These are phyloP conservation scores for Cladobotryum protrusum DNA, from an alignment of 2,329 filamentous ascomycete species.

Conservation along the genomic window DNA sequence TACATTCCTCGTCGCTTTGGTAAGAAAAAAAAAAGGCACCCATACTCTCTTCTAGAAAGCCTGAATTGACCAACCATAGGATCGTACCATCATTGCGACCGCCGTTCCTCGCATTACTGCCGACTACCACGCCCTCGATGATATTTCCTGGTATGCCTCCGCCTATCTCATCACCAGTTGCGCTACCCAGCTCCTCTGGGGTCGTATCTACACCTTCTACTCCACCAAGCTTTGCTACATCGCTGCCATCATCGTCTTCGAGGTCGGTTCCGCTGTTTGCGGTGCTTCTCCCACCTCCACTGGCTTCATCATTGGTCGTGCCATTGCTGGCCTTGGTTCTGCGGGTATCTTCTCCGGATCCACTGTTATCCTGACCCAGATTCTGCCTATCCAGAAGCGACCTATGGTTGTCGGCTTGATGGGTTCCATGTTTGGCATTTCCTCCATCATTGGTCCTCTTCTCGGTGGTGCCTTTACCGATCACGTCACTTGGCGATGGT, in stretches of 20 bases:
- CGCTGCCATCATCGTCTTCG: slow-evolving; percentile 18
- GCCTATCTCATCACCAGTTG: slow-evolving; percentile 22
- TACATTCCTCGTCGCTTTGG: slow-evolving; percentile 14
- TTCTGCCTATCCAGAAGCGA: neutral
- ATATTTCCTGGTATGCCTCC: slow-evolving; percentile 33
- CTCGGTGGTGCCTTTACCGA: slow-evolving; percentile 23
- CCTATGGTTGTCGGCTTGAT: slow-evolving; percentile 7
- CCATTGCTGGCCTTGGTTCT: slow-evolving; percentile 30
- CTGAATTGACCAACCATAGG: slow-evolving; percentile 3
- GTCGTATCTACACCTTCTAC: slow-evolving; percentile 24
- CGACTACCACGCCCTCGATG: slow-evolving; percentile 32
- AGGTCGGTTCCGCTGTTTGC: slow-evolving; percentile 20
- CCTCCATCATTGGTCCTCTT: slow-evolving; percentile 22
- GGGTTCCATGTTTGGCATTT: slow-evolving; percentile 33
- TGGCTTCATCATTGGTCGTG: slow-evolving; percentile 32
- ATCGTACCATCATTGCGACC: slow-evolving; percentile 32
- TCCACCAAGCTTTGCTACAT: slow-evolving; percentile 22
- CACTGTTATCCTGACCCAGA: slow-evolving; percentile 1
- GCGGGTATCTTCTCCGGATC: slow-evolving; percentile 30
- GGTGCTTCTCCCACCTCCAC: slow-evolving; percentile 22
- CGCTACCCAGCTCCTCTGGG: slow-evolving; percentile 21
- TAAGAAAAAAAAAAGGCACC: neutral
- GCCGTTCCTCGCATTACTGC: slow-evolving; percentile 29
- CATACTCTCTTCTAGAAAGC: neutral
- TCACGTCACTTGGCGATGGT: slow-evolving; percentile 27